A percentile compares a stretch with the other conserved stretches of the same genome.
phyloP scores from a whole-genome alignment of 2,329 filamentous ascomycete species.

The Ascochyta lentis region DNA sequence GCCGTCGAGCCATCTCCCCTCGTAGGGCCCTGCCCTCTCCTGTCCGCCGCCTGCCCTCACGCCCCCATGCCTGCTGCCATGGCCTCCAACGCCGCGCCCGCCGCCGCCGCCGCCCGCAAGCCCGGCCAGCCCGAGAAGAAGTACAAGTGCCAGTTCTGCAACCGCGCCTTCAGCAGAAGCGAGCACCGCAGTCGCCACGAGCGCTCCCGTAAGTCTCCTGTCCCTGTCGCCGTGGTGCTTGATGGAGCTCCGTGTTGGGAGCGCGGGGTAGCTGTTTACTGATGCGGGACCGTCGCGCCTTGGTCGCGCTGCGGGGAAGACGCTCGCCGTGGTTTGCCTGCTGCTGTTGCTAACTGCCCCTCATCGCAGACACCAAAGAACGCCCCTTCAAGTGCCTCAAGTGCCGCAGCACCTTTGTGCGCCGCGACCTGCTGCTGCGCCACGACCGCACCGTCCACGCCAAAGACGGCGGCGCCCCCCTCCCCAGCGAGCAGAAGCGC shows the following conservation, averaged over 20 bases:
- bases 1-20: slow-evolving; percentile 32
- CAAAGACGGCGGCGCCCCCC: slow-evolving; percentile 92
- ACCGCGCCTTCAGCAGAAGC: slow-evolving; percentile 94
- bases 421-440: slow-evolving; percentile 91
- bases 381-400: slow-evolving; percentile 98
- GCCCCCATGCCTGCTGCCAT: slow-evolving; percentile 69
- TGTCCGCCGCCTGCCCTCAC: not conserved
- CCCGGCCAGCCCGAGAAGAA: slow-evolving; percentile 85
- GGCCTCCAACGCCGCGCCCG: slow-evolving; percentile 70
- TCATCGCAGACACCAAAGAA: slow-evolving; percentile 87
- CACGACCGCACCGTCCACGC: slow-evolving; percentile 98
- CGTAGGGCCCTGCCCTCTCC: slow-evolving; percentile 8
- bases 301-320: slow-evolving; percentile 46
- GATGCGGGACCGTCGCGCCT: slow-evolving; percentile 42
- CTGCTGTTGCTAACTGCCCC: slow-evolving; percentile 44
- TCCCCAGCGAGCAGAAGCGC: slow-evolving; percentile 93
- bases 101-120: slow-evolving; percentile 77
- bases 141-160: slow-evolving; percentile 99
- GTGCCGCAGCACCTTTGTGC: slow-evolving; percentile 97
- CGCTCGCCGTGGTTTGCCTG: slow-evolving; percentile 8
- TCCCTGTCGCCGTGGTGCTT: slow-evolving; percentile 9
- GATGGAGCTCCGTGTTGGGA: slow-evolving; percentile 35
- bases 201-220: slow-evolving; percentile 83
- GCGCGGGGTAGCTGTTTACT: slow-evolving; percentile 40
- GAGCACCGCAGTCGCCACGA: slow-evolving; percentile 98